Percentiles rank a stretch among this genome's conserved stretches.
Evolutionary conservation across 768 basidiomycete genomes (phyloP).

Genomic region (Mycena floridula): DNA sequence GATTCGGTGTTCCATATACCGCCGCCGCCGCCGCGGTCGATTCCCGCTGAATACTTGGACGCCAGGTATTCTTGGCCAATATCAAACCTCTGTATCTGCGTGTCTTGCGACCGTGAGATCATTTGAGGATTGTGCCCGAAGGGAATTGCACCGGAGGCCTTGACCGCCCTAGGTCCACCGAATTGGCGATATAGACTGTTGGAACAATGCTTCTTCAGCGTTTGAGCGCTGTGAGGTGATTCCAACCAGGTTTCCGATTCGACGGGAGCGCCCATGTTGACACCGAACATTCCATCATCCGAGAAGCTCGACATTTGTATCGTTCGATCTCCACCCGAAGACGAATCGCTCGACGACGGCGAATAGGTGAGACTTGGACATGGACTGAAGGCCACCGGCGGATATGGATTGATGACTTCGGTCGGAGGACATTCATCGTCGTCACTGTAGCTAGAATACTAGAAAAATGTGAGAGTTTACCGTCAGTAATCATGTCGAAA

Average conservation of each 20-base stretch:
- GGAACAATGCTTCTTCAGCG: too few relatives aligned
- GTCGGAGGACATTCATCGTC: not conserved
- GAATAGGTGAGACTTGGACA: slow-evolving; percentile 52
- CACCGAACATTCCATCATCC: slow-evolving; percentile 9
- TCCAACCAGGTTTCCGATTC: not conserved
- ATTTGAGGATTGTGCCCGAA: too few relatives aligned
- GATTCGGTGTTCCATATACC: too few relatives aligned
- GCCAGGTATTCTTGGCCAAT: too few relatives aligned
- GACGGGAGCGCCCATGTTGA: not conserved
- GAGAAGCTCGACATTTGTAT: slow-evolving; percentile 49
- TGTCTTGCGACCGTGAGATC: too few relatives aligned
- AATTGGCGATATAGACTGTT: too few relatives aligned
- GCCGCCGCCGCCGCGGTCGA: too few relatives aligned
- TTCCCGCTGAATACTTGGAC: too few relatives aligned
- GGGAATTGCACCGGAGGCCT: too few relatives aligned
- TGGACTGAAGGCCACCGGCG: slow-evolving; percentile 21
- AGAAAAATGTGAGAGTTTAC: not conserved
- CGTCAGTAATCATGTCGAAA: not conserved
- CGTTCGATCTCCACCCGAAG: slow-evolving; percentile 46
- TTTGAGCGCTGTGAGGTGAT: not conserved
- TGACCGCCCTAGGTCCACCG: too few relatives aligned
- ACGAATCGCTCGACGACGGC: slow-evolving; percentile 54
- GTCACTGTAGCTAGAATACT: not conserved
- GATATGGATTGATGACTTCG: slow-evolving; percentile 9
- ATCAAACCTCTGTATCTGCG: too few relatives aligned